A percentile compares a stretch with the other conserved stretches of the same genome.
Conservation (phyloP, 805 yeast genomes). For the Ogataea corticis region DNA sequence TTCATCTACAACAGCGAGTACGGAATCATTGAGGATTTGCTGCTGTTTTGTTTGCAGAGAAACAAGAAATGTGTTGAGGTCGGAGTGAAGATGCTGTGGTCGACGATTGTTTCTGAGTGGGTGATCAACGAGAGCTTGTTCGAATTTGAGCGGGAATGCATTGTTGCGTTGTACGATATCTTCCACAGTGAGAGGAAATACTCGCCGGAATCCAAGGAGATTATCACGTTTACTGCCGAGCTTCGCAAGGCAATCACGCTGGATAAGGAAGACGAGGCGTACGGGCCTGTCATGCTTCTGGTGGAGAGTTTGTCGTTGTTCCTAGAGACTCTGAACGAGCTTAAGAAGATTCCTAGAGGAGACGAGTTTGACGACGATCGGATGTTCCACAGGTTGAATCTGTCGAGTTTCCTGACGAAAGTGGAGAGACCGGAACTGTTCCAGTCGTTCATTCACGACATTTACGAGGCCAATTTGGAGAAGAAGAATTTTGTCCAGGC, state of each 20-base stretch:
- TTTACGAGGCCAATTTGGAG: slow-evolving; percentile 62
- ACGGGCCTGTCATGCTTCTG: slow-evolving; percentile 47
- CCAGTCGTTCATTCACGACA: slow-evolving; percentile 73
- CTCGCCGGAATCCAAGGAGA: slow-evolving; percentile 57
- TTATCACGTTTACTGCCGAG: slow-evolving; percentile 50
- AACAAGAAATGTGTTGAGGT: slow-evolving; percentile 59
- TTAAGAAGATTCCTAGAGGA: slow-evolving; percentile 73
- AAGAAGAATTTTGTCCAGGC: slow-evolving; percentile 76
- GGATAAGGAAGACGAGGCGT: slow-evolving; percentile 67
- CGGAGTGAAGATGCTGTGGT: slow-evolving; percentile 70
- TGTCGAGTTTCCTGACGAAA: slow-evolving; percentile 73
- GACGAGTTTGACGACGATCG: slow-evolving; percentile 87
- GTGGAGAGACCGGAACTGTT: slow-evolving; percentile 79
- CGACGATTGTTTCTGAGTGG: slow-evolving; percentile 68
- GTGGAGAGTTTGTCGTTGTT: slow-evolving; percentile 60
- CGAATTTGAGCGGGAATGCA: slow-evolving; percentile 63
- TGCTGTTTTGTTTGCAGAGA: slow-evolving; percentile 68
- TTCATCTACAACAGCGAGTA: slow-evolving; percentile 56
- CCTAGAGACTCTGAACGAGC: slow-evolving; percentile 62
- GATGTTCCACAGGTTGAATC: slow-evolving; percentile 73
- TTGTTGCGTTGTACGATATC: slow-evolving; percentile 62
- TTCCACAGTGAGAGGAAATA: slow-evolving; percentile 54
- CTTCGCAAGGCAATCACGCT: slow-evolving; percentile 50
- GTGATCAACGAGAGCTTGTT: slow-evolving; percentile 54
- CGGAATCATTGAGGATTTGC: slow-evolving; percentile 61